Conservation (phyloP, 495 filamentous ascomycete species). For the Beverwykella pulmonaria region DNA sequence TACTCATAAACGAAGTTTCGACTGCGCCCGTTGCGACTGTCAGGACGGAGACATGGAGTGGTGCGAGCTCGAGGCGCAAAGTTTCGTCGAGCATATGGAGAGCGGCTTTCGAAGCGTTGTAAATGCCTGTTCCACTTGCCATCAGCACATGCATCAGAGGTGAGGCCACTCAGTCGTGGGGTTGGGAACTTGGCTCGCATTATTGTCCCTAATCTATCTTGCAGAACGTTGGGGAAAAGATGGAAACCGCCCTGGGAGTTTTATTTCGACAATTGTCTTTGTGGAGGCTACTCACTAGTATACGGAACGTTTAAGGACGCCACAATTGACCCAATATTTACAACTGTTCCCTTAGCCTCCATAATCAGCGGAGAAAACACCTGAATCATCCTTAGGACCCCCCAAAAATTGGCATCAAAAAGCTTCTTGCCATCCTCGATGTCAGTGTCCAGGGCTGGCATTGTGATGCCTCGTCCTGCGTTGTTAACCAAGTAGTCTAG, state of each 20-base stretch:
- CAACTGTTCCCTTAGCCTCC: conserved; percentile 56
- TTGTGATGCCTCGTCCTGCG: conserved; percentile 58
- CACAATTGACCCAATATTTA: conserved; percentile 57
- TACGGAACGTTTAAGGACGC: conserved; percentile 13
- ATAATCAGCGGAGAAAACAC: conserved; percentile 59
- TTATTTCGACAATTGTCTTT: too few species aligned
- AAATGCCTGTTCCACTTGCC: conserved; percentile 32
- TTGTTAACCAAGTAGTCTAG: conserved; percentile 73
- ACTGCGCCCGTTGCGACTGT: conserved; percentile 47
- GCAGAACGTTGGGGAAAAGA: too few species aligned
- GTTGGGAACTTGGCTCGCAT: too few species aligned
- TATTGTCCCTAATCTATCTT: too few species aligned
- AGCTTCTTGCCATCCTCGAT: conserved; percentile 56
- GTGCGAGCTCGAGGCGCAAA: conserved; percentile 57
- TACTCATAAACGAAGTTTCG: conserved; percentile 40
- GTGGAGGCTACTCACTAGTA: not conserved
- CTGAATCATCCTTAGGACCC: conserved; percentile 57
- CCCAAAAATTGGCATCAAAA: conserved; percentile 68
- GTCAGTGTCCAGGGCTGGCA: conserved; percentile 57
- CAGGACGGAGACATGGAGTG: conserved; percentile 53
- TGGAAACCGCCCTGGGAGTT: too few species aligned
- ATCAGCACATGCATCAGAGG: not conserved
- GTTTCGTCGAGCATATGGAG: conserved; percentile 50
- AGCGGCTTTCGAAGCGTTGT: conserved; percentile 60
- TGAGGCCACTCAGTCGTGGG: too few species aligned